phyloP scores from a whole-genome alignment of 345 rosid species.

The Eucalyptus paniculata region DNA sequence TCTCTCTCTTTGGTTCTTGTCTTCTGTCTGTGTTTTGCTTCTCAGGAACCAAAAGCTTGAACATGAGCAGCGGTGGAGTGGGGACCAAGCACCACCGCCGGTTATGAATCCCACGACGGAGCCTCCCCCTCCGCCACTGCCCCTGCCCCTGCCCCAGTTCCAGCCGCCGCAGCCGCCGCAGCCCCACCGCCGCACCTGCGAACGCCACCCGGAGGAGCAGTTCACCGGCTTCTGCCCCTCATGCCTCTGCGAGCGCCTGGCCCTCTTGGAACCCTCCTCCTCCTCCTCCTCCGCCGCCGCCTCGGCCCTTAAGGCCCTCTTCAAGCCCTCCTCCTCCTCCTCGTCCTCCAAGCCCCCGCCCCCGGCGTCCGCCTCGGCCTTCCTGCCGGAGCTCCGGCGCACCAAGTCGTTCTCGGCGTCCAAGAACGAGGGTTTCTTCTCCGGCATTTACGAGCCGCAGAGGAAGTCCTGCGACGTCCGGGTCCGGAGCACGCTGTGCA shows the following conservation, averaged over 20 bases:
- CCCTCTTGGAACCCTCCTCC: constrained; percentile 44
- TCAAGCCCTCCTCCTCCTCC: constrained; percentile 16
- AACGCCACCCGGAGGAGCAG: constrained; percentile 74
- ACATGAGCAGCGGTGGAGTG: constrained; percentile 60
- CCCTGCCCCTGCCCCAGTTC: constrained; percentile 1
- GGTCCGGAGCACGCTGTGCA: constrained; percentile 71
- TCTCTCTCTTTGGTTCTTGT: not conserved
- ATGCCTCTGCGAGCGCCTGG: constrained; percentile 94
- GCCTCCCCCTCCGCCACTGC: constrained; percentile 15
- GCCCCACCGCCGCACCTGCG: constrained; percentile 81
- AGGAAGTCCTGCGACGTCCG: constrained; percentile 94
- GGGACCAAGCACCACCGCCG: constrained; percentile 27
- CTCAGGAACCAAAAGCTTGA: not conserved
- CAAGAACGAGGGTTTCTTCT: constrained; percentile 76
- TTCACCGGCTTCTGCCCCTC: constrained; percentile 92
- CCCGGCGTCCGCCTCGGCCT: constrained; percentile 10
- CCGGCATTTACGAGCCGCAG: constrained; percentile 88
- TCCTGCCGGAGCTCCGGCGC: constrained; percentile 59
- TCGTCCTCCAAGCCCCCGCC: not conserved
- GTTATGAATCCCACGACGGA: constrained; percentile 86
- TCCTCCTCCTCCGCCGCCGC: constrained; percentile 13
- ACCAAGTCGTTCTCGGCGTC: constrained; percentile 89
- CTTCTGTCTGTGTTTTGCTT: not conserved
- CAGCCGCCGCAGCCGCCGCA: constrained; percentile 70
- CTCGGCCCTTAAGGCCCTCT: not conserved